These are phyloP conservation scores for Symbiodinium pilosum DNA, from an alignment of 73 alveolate genomes.

Conservation along the genomic window DNA sequence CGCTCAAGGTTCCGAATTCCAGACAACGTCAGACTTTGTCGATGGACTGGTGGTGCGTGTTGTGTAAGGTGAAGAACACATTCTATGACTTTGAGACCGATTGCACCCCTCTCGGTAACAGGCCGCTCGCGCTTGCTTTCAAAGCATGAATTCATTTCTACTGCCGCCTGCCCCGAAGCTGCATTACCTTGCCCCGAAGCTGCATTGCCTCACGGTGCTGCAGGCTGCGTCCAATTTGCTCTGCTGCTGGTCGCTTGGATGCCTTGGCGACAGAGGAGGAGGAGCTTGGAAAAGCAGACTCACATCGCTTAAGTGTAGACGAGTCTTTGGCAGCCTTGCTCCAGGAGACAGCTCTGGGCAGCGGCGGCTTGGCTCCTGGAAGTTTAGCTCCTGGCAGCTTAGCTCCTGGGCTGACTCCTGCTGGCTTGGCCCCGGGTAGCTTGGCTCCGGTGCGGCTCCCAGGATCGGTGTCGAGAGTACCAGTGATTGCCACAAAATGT, in stretches of 20 bases:
- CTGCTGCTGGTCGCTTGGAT: conserved; percentile 76
- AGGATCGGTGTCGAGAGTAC: not conserved
- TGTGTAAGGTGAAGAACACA: conserved; percentile 29
- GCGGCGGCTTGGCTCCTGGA: conserved; percentile 7
- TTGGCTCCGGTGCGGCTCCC: not conserved
- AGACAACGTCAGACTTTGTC: not conserved
- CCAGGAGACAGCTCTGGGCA: conserved; percentile 71
- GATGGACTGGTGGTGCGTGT: not conserved
- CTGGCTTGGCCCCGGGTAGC: not conserved
- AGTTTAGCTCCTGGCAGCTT: not conserved
- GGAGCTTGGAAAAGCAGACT: not conserved
- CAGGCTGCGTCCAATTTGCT: conserved; percentile 44
- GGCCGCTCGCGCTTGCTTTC: not conserved
- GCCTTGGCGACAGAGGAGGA: conserved; percentile 84
- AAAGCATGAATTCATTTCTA: too few relatives aligned
- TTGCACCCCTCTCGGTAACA: conserved; percentile 60
- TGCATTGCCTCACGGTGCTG: not conserved
- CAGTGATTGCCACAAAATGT: not conserved
- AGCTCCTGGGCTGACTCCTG: not conserved
- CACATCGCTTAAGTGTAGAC: too few relatives aligned
- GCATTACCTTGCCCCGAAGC: not conserved
- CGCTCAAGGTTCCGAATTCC: not conserved
- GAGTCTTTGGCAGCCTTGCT: too few relatives aligned
- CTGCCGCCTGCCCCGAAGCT: not conserved
- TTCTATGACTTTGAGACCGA: conserved; percentile 42